Evolutionary conservation across 805 yeast species (phyloP).

Genomic region (Monosporozyma siamensis): DNA sequence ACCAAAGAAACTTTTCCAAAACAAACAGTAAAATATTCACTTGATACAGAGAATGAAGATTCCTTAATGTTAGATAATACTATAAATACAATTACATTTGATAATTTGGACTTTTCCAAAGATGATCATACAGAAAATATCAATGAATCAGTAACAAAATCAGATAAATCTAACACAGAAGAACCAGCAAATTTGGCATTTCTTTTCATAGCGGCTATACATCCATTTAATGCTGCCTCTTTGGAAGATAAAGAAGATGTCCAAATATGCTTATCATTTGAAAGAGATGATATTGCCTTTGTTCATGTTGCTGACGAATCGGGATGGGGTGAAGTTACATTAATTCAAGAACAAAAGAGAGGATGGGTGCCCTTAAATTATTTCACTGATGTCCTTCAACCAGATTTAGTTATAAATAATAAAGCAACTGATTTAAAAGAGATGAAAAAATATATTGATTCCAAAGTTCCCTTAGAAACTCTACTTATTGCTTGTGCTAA

Average conservation of each 20-base stretch:
- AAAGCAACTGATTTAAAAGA: neutral
- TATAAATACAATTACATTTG: neutral
- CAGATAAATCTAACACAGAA: too few relatives aligned
- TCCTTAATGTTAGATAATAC: conserved; percentile 4
- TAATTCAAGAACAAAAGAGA: conserved; percentile 49
- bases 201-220: conserved; percentile 48
- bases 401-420: neutral
- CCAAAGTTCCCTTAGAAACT: conserved; percentile 45
- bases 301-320: conserved; percentile 71
- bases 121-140: too few relatives aligned
- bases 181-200: conserved; percentile 23
- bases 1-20: neutral
- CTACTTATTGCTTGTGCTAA: conserved; percentile 56
- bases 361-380: conserved; percentile 88
- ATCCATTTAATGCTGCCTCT: conserved; percentile 48
- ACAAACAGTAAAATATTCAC: too few relatives aligned
- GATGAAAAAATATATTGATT: conserved; percentile 12
- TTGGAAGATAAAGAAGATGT: conserved; percentile 58
- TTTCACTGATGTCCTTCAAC: conserved; percentile 40
- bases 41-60: conserved; percentile 1
- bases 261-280: conserved; percentile 64
- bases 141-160: too few relatives aligned
- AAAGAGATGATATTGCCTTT: conserved; percentile 61
- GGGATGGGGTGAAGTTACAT: conserved; percentile 83
- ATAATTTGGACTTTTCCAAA: neutral